Base-by-base conservation (phyloP, 441 rosid genomes). In the Dalechampia spathulata region DNA sequence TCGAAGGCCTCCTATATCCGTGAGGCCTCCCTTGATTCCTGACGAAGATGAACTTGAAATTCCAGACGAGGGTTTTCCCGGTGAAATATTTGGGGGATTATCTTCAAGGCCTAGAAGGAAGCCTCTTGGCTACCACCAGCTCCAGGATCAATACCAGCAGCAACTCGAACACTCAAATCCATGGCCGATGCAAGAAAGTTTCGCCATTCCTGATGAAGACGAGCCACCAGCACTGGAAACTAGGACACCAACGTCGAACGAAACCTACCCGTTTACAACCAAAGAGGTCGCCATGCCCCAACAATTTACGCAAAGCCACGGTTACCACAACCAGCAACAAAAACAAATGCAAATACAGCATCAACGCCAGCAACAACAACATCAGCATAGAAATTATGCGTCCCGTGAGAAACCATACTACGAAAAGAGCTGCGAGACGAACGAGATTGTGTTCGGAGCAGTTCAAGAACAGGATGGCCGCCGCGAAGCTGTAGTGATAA, bases 131-230 rank as follows among this genome's bases (percentile, higher is more conserved):
- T 74, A 68, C 20, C 64, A 68, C 49, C 83, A 74, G 38, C 61
- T 62, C 57, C 82, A 82, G 57, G 82, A 78, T 38, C 94, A 79
- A 41, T 72, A 77, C 52, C 83, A 74, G 64, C 82, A 81, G 57
- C 65, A 64, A 9, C 19, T 46, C 47, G 28, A 53, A 13, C 76
- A 57, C 30, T 27, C 82, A 21, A 76, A 65, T 51, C 42, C 68
- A 17, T 91, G 95, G 94, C 92, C 92, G 0, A 68, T 74, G 74
- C 97, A 87, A 71, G 97, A 92, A 68, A 92, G 94, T 72, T 86
- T 73, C 46, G 76, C 62, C 63, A 83, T 85, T 69, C 89, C 85
- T 11, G 84, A 83, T 50, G 95, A 79, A 67, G 92, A 89, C 47
- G 86, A 80, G 34, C 8, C 34, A n/a, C n/a, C n/a, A 12, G 49